Evolutionary conservation across 768 basidiomycete genomes (phyloP), one percentile per base, ranked within the genome.

Genomic region (Boletus vermiculosoides): DNA sequence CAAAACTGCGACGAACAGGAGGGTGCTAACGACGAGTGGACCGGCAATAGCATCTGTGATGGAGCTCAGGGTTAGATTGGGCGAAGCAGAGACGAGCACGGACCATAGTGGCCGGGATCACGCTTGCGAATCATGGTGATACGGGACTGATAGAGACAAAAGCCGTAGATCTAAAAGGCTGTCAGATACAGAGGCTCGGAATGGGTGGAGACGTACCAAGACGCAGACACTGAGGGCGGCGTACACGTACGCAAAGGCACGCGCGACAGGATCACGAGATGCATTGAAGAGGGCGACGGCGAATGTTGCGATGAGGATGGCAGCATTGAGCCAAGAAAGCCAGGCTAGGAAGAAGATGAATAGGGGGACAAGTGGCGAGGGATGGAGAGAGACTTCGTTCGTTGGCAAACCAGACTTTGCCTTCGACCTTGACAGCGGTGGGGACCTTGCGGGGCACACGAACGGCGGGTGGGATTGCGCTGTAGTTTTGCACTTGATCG

Each of bases 361-460:
- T 15, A 16, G 33, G 30, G 31, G 31, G 39, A 52, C 18, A 40
- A 31, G 40, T 3, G 0, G 36, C 37, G 45, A 51, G 47, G 15
- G 8, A 28, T 16, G 10, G 13, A 11, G 45, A 49, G 86, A 58
- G 46, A 94, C 92, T 94, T 68, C 92, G 78, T 73, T 98, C 94
- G 67, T 97, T 97, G 10, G 94, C 94, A 70, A 98, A 96, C 94
- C 95, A 98, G 47, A 98, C 94, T 67, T 98, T 98, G 22, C 85
- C 87, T 69, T 98, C 94, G 18, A 98, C 93, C 60, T 86, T 90
- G 64, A 98, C 78, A 0, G 87, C 83, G 1, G 89, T 88, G 0
- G 88, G 76, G 22, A 91, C 83, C 73, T 94, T 94, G 76, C 88
- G 90, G 0, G 92, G 92, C 0, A 93, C 80, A 37, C 87, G 78